Base-by-base conservation (phyloP, 2,329 filamentous ascomycete species). In the Colletotrichum salicis region DNA sequence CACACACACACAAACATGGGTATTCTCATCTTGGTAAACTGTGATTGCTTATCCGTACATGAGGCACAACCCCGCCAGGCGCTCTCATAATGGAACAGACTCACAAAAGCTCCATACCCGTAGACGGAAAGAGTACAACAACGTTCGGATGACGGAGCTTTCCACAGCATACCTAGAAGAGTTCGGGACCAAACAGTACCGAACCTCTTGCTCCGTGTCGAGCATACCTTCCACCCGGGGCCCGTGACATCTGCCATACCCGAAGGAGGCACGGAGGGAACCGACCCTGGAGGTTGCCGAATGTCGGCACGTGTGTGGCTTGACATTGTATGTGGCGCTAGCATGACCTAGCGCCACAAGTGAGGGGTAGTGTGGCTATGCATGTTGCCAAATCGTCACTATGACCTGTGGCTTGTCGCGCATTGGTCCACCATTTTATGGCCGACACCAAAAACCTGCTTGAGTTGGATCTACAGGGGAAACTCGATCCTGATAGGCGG, bases 391-490 rank as follows among this genome's bases (percentile, higher is more conserved):
- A 24, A 22, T 35, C 45, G 45, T 52, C 45, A 52, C 29, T 2
- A 52, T 62, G 59, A 62, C 41, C n/a, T 7, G 45, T 62, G 59
- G 59, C 59, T 62, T 27, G 29, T 52, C 24, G 13, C 41, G 41
- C 41, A 45, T 8, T 33, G 37, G 15, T 24, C 37, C 35, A 29
- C 29, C 15, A 4, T 35, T 6, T n/a, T 22, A n/a, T 1, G 15
- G 10, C 11, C 3, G 5, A 15, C 4, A 12, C 3, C 6, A 15
- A 54, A 55, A 64, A 41, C 61, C 33, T 63, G 22, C 4, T 13
- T 5, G 8, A 13, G 24, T 37, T 41, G 24, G 22, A 63, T 41
- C 22, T 63, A 54, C 33, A 27, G 60, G 31, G 33, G 22, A 55
- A 35, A 35, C n/a, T 37, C 7, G 41, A 7, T 33, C n/a, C 41